Conservation (phyloP, 495 filamentous ascomycete species). For the Lasiosphaeris hirsuta region DNA sequence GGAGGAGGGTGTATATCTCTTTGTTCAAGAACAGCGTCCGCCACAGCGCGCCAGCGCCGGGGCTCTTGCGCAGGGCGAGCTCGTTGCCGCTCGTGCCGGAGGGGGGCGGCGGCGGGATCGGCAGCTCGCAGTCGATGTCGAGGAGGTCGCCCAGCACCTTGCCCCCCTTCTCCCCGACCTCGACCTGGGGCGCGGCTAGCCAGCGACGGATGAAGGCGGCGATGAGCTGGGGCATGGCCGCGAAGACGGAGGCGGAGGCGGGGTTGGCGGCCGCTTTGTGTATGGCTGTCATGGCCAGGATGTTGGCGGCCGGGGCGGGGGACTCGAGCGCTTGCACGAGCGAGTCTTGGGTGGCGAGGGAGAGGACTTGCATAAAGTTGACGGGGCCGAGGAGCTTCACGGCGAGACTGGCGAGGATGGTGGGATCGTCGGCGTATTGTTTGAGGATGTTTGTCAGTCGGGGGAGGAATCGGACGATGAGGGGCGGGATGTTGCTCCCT, state of each 20-base stretch:
- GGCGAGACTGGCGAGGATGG: slow-evolving; percentile 46
- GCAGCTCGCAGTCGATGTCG: slow-evolving; percentile 59
- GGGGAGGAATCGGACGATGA: slow-evolving; percentile 48
- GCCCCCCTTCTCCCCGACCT: slow-evolving; percentile 67
- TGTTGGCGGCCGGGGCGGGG: slow-evolving; percentile 62
- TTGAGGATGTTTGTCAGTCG: slow-evolving; percentile 48
- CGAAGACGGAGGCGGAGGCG: slow-evolving; percentile 65
- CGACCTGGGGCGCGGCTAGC: slow-evolving; percentile 67
- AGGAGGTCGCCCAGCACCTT: slow-evolving; percentile 67
- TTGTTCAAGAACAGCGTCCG: slow-evolving; percentile 64
- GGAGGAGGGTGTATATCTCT: slow-evolving; percentile 63
- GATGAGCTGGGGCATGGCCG: slow-evolving; percentile 60
- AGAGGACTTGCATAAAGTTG: slow-evolving; percentile 48
- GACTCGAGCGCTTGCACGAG: slow-evolving; percentile 56
- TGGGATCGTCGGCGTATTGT: slow-evolving; percentile 48
- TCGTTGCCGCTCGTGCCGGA: slow-evolving; percentile 23
- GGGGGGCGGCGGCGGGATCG: slow-evolving; percentile 39
- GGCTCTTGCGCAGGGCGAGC: slow-evolving; percentile 34
- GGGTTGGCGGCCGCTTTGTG: slow-evolving; percentile 62
- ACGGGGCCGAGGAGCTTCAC: slow-evolving; percentile 53
- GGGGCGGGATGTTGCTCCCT: slow-evolving; percentile 45
- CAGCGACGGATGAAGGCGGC: slow-evolving; percentile 62
- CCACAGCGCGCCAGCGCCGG: slow-evolving; percentile 71
- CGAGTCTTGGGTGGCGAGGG: slow-evolving; percentile 51
- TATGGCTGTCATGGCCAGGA: slow-evolving; percentile 66